Percentiles rank a stretch among this genome's conserved stretches.
Evolutionary conservation across 73 alveolate species (phyloP).

Genomic region (Tetrahymena borealis): DNA sequence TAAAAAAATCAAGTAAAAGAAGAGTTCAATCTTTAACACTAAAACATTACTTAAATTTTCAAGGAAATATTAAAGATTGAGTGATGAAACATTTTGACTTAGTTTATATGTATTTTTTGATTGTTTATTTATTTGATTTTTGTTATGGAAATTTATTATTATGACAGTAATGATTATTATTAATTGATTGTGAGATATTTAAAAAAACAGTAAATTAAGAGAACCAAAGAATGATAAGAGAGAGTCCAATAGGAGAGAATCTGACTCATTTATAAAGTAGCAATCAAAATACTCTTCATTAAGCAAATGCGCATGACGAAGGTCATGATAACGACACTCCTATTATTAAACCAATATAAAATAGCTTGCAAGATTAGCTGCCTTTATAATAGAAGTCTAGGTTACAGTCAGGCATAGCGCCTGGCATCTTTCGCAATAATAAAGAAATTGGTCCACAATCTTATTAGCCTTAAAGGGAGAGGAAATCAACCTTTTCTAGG

Average conservation of each 20-base stretch:
- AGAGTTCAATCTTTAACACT: too few species aligned
- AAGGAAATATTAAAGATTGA: too few species aligned
- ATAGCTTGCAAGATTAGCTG: neutral
- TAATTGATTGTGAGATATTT: neutral
- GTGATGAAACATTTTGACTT: too few species aligned
- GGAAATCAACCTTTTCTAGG: neutral
- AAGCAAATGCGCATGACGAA: neutral
- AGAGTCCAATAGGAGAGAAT: neutral
- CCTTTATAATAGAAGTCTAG: neutral
- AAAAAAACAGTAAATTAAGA: neutral
- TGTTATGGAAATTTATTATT: neutral
- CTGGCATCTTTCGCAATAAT: neutral
- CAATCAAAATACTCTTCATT: neutral
- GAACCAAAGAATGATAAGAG: neutral
- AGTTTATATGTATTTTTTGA: too few species aligned
- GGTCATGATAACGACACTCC: neutral
- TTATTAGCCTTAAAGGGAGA: neutral
- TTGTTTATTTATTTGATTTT: too few species aligned
- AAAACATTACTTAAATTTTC: too few species aligned
- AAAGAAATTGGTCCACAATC: neutral
- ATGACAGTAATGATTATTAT: neutral
- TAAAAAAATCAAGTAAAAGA: too few species aligned
- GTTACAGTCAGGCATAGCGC: neutral
- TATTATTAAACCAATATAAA: too few species aligned
- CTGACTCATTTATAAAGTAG: neutral